These are phyloP conservation scores for Rhizopogon sp. DNA, from an alignment of 768 basidiomycete species.

Conservation along the genomic window DNA sequence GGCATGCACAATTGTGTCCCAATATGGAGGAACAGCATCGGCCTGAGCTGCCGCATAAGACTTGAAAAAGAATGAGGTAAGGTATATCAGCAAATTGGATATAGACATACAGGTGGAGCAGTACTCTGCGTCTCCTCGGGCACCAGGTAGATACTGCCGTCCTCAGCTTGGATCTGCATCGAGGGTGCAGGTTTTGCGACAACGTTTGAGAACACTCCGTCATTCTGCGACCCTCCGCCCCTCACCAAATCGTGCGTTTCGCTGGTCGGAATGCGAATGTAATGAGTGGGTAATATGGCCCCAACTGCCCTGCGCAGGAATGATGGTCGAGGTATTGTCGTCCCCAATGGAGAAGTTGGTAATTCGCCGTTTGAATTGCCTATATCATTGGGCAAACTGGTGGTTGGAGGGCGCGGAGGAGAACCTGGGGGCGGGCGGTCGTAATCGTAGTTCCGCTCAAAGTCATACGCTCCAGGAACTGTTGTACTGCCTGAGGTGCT, in stretches of 20 bases:
- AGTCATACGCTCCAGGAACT: conserved; percentile 58
- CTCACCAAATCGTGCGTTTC: conserved; percentile 24
- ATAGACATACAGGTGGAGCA: conserved; percentile 71
- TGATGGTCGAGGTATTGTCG: conserved; percentile 35
- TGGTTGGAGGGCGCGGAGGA: conserved; percentile 55
- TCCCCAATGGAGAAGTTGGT: conserved; percentile 41
- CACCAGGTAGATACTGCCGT: conserved; percentile 56
- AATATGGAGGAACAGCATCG: conserved; percentile 92
- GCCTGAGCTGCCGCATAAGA: conserved; percentile 84
- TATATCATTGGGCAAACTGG: conserved; percentile 58
- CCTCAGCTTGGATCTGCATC: conserved; percentile 39
- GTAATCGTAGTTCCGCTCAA: conserved; percentile 74
- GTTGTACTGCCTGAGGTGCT: conserved; percentile 1
- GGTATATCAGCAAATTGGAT: not conserved
- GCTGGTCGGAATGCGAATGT: conserved; percentile 45
- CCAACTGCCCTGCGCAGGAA: conserved; percentile 55
- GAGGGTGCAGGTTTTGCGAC: conserved; percentile 73
- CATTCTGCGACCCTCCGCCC: conserved; percentile 79
- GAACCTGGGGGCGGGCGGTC: conserved; percentile 72
- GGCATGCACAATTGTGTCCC: conserved; percentile 93
- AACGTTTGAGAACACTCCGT: conserved; percentile 95
- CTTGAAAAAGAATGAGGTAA: conserved; percentile 31
- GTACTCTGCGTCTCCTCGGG: conserved; percentile 83
- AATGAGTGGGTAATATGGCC: conserved; percentile 61
- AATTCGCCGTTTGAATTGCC: conserved; percentile 72